Conservation (phyloP, 2,329 filamentous ascomycete species). For the Furcasterigmium furcatum region DNA sequence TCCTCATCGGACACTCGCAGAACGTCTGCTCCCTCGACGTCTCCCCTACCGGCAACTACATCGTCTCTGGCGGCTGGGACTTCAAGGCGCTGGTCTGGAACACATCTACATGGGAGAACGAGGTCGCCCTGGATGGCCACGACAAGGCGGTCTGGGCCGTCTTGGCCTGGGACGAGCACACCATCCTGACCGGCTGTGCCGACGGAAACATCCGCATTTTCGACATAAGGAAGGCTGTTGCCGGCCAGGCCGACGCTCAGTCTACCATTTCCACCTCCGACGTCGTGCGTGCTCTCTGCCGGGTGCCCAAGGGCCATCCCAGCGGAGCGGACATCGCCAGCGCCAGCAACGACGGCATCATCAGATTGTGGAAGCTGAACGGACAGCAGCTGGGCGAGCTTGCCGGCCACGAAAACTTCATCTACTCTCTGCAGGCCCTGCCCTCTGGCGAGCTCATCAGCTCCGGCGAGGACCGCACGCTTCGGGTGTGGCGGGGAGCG, state of each 20-base stretch:
- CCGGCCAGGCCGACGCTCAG: conserved; percentile 46
- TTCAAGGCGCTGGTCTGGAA: conserved; percentile 82
- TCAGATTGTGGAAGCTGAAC: conserved; percentile 81
- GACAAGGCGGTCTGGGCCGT: conserved; percentile 85
- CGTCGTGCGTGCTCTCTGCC: conserved; percentile 84
- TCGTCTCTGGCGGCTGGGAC: conserved; percentile 96
- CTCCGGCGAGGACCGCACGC: conserved; percentile 89
- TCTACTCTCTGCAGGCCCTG: conserved; percentile 77
- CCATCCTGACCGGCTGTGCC: conserved; percentile 86
- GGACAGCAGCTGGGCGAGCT: conserved; percentile 76
- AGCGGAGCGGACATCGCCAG: conserved; percentile 92
- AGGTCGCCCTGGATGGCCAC: conserved; percentile 68
- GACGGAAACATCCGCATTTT: conserved; percentile 89
- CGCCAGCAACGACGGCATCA: conserved; percentile 86
- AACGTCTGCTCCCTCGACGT: conserved; percentile 89
- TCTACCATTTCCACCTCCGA: conserved; percentile 66
- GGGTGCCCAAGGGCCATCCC: conserved; percentile 69
- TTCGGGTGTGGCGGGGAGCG: conserved; percentile 79
- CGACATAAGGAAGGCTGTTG: conserved; percentile 61
- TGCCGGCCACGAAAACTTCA: conserved; percentile 88
- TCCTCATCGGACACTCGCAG: conserved; percentile 80
- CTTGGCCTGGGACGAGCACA: conserved; percentile 73
- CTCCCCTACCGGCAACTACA: conserved; percentile 64
- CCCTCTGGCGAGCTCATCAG: conserved; percentile 87
- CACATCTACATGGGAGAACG: conserved; percentile 79